Base-by-base conservation (phyloP, 768 basidiomycete genomes). In the Tulasnella sp. region DNA sequence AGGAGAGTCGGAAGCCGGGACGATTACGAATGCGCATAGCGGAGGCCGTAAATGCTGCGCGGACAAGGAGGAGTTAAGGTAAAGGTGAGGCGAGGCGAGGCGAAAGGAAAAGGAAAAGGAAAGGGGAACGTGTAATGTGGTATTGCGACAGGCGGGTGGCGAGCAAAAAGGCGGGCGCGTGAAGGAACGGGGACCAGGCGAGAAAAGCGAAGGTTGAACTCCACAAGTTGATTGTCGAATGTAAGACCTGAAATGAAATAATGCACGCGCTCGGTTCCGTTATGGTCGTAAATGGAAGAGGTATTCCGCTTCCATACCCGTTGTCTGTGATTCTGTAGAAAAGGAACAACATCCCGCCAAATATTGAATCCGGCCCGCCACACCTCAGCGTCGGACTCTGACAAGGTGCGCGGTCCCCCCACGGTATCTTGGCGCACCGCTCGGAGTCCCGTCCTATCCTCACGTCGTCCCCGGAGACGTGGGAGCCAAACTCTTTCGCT, bases 401-500 rank as follows among this genome's bases (percentile, higher is more conserved):
- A 34, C 31, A 25, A 64, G 31, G 58, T 64, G 58, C 58, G 58
- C 58, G 31, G n/a, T n/a, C 58, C 58, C 58, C 58, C 22, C 58
- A 34, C 11, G 31, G 58, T 64, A 17, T 64, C 58, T 64, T 64
- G 31, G 12, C 17, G 29, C 58, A 64, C 58, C 58, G 11, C 58
- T 34, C 58, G 31, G 58, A 29, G 15, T 29, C 58, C 4, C 11
- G 11, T 34, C 58, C 58, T 14, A 64, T 25, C 58, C 58, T 64
- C 69, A 70, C 31, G 36, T 38, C 29, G 69, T 29, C 37, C 11
- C 69, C 29, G 69, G 69, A 70, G 75, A 45, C 40, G 75, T 31
- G 19, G 75, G 42, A 29, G 75, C 75, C 34, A 70, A 54, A 68
- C 94, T 97, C 88, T 97, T 97, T 87, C 96, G 93, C 85, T 97